phyloP scores from a whole-genome alignment of 1,284 basidiomycete genomes.

The Boletus nobilissimus region DNA sequence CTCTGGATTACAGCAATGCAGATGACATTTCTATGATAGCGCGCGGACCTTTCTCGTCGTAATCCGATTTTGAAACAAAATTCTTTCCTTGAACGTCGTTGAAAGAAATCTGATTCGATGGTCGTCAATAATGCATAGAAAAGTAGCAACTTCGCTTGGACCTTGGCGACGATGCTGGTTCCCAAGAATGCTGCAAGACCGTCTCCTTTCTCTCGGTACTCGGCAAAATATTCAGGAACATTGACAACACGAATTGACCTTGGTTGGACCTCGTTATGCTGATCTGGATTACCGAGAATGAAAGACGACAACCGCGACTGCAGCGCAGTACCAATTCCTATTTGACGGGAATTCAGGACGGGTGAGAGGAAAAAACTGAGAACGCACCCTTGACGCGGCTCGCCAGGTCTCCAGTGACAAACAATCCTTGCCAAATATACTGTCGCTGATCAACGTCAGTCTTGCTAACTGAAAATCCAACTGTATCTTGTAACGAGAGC shows the following conservation, averaged over 20 bases:
- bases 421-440: constrained; percentile 82
- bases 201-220: constrained; percentile 87
- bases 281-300: constrained; percentile 72
- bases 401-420: constrained; percentile 86
- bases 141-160: constrained; percentile 47
- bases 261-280: constrained; percentile 77
- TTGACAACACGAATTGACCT: constrained; percentile 71
- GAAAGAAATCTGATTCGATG: constrained; percentile 57
- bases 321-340: constrained; percentile 76
- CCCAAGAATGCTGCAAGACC: constrained; percentile 89
- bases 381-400: constrained; percentile 77
- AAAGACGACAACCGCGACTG: constrained; percentile 78
- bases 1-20: constrained; percentile 63
- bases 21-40: constrained; percentile 79
- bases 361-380: neutral
- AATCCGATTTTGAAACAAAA: constrained; percentile 82
- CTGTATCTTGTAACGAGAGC: constrained; percentile 69
- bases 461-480: constrained; percentile 67
- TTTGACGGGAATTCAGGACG: constrained; percentile 12
- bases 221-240: constrained; percentile 93
- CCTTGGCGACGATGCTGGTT: constrained; percentile 88
- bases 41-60: constrained; percentile 74
- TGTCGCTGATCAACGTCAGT: constrained; percentile 73
- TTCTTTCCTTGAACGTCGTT: constrained; percentile 71
- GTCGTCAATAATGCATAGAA: constrained; percentile 23